Conservation (phyloP, 139 green algal genomes). For the Coelastrella sp. region DNA sequence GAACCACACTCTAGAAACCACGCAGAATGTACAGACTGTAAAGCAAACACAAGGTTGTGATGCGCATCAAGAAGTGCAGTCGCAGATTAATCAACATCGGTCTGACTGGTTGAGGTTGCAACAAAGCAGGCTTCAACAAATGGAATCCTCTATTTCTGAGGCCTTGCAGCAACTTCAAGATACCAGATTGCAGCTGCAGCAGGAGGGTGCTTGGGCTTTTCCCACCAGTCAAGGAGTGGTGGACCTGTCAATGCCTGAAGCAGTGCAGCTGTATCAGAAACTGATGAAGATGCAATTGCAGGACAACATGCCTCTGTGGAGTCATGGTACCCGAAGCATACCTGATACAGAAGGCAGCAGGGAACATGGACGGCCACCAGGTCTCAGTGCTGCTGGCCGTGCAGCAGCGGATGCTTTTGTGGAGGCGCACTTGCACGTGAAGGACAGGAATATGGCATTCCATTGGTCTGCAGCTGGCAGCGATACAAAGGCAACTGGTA, state of each 20-base stretch:
- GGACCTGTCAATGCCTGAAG: constrained; percentile 5
- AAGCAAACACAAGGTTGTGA: too few relatives aligned
- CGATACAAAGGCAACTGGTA: not conserved
- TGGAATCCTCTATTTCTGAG: not conserved
- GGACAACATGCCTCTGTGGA: not conserved
- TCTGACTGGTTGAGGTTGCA: not conserved
- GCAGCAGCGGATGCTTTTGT: constrained; percentile 28
- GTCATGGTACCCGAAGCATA: constrained; percentile 11
- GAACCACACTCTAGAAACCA: too few relatives aligned
- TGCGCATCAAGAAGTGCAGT: not conserved
- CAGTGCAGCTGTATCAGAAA: constrained; percentile 18
- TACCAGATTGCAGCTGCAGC: not conserved
- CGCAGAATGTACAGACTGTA: too few relatives aligned
- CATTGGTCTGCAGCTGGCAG: not conserved
- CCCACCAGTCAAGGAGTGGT: not conserved
- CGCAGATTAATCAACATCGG: not conserved
- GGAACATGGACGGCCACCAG: not conserved
- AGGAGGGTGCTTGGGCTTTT: constrained; percentile 20
- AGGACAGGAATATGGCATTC: not conserved
- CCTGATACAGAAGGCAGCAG: not conserved
- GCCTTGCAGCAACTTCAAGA: constrained; percentile 17
- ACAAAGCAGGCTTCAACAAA: not conserved
- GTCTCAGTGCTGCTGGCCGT: not conserved
- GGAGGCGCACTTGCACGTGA: constrained; percentile 10
- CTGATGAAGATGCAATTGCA: constrained; percentile 7